Base-by-base conservation (phyloP, 371 early-diverging fungal genomes). In the Phascolomyces articulosus region DNA sequence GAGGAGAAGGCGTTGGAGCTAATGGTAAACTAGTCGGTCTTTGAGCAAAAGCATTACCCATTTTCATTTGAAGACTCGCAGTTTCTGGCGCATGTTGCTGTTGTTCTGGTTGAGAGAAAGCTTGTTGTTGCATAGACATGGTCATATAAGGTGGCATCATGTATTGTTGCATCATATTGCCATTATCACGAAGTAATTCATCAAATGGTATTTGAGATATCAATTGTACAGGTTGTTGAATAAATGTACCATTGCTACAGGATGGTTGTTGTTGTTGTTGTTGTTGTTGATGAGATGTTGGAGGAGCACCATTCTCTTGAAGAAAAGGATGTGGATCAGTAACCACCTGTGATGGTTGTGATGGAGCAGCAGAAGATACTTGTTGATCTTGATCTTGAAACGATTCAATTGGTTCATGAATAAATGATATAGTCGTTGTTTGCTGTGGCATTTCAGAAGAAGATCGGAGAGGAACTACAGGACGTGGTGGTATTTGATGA, bases 331-430 rank as follows among this genome's bases (percentile, higher is more conserved):
- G 34, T 6, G 11, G 40, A 20, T 34, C 10, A 15, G n/a, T n/a
- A n/a, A n/a, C n/a, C n/a, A 18, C 29, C 8, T 57, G 44, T n/a
- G 47, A 31, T 20, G 6, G 56, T 38, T 29, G 31, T 24, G 6
- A 11, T 34, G 34, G 34, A 9, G 6, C 9, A 34, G 34, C 6
- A 9, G 34, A 6, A 11, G 34, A 11, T 2, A 34, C 34, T 34
- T 34, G 34, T 34, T 34, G 34, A 6, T 34, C 34, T 34, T 34
- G 34, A 9, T 34, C 34, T 2, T 55, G 56, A 23, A 55, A 55
- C 4, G 56, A 44, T 18, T 60, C 49, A 13, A 47, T 51, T 7
- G 58, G 44, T n/a, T 67, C 67, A 27, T 67, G 67, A n/a, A 67
- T 58, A 51, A 67, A 67, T 3, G 67, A 38, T 21, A 61, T 53